Evolutionary conservation across 495 filamentous ascomycete genomes (phyloP).

Genomic region (Oidiodendron maius): DNA sequence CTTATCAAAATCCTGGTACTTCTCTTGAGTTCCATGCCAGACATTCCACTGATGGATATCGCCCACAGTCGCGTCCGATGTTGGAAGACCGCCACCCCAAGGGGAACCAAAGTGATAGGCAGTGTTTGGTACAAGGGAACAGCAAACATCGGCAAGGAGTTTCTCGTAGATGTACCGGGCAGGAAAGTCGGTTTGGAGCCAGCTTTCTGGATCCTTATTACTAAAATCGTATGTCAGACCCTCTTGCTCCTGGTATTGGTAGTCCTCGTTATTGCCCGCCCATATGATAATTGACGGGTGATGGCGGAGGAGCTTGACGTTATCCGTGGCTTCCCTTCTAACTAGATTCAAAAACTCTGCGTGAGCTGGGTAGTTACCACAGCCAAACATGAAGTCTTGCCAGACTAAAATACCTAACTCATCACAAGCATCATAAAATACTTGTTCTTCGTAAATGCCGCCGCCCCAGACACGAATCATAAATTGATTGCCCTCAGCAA

Average conservation of each 20-base stretch:
- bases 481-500: constrained; percentile 16
- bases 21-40: neutral
- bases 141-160: neutral
- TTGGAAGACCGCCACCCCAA: neutral
- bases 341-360: constrained; percentile 60
- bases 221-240: neutral
- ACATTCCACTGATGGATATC: constrained; percentile 6
- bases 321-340: constrained; percentile 62
- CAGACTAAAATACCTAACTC: constrained; percentile 59
- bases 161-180: constrained; percentile 7
- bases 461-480: constrained; percentile 34
- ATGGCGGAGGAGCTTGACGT: constrained; percentile 67
- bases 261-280: constrained; percentile 60
- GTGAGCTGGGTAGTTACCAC: constrained; percentile 62
- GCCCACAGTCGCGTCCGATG: constrained; percentile 4
- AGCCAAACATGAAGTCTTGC: constrained; percentile 66
- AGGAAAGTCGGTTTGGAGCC: constrained; percentile 6
- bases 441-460: constrained; percentile 60
- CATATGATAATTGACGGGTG: constrained; percentile 85
- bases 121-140: neutral
- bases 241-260: neutral
- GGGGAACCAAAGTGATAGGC: neutral
- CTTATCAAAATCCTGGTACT: neutral
- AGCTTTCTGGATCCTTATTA: constrained; percentile 2
- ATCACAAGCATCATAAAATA: constrained; percentile 59